phyloP scores from a whole-genome alignment of 1,284 basidiomycete genomes.

The Trametes polyzona region DNA sequence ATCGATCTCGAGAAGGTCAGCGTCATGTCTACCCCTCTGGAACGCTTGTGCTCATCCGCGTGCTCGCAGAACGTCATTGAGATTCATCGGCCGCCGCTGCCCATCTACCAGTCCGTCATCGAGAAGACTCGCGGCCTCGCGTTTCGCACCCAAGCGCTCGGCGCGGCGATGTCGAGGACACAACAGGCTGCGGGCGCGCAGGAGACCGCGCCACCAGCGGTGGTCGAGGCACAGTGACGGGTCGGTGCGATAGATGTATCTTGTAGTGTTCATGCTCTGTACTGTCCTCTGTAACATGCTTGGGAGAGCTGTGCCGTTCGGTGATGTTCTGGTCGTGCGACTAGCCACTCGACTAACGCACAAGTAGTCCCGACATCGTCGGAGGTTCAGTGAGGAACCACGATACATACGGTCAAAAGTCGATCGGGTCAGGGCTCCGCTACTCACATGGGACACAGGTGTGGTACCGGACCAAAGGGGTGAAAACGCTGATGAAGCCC shows the following conservation, averaged over 20 bases:
- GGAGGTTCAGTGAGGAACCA: too few species aligned
- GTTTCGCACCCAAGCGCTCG: slow-evolving; percentile 89
- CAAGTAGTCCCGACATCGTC: too few species aligned
- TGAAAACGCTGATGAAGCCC: too few species aligned
- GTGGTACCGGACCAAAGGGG: too few species aligned
- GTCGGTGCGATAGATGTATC: neutral
- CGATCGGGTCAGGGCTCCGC: too few species aligned
- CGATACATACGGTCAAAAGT: too few species aligned
- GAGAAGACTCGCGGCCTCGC: slow-evolving; percentile 94
- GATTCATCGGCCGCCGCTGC: slow-evolving; percentile 88
- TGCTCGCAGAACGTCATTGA: slow-evolving; percentile 87
- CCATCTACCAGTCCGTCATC: slow-evolving; percentile 94
- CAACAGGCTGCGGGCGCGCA: slow-evolving; percentile 36
- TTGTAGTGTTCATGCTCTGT: slow-evolving; percentile 8
- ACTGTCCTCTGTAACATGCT: neutral
- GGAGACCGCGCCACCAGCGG: slow-evolving; percentile 28
- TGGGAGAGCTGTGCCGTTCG: neutral
- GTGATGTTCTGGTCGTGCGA: neutral
- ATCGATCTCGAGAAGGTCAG: slow-evolving; percentile 92
- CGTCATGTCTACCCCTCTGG: too few species aligned
- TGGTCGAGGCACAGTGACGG: slow-evolving; percentile 30
- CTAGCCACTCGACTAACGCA: neutral
- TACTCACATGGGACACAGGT: too few species aligned
- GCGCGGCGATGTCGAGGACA: slow-evolving; percentile 77
- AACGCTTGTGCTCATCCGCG: slow-evolving; percentile 7